A percentile compares a stretch with the other conserved stretches of the same genome.
Conservation (phyloP, 2,329 filamentous ascomycete genomes). For the Cladosporium phlei region DNA sequence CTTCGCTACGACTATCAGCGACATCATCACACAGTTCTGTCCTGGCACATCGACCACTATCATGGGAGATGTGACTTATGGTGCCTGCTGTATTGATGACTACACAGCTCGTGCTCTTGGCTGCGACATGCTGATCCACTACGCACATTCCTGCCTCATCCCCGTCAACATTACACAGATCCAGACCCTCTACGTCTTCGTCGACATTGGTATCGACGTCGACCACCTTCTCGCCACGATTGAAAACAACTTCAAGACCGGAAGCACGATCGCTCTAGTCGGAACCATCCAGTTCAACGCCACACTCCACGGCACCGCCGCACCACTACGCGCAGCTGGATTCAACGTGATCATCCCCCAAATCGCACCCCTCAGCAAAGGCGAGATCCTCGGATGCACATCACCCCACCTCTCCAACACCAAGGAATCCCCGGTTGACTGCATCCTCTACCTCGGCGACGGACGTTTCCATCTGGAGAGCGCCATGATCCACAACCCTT, state of each 20-base stretch:
- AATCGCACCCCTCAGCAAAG: conserved; percentile 85
- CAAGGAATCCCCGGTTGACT: conserved; percentile 56
- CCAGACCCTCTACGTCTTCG: conserved; percentile 95
- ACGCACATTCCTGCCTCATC: conserved; percentile 93
- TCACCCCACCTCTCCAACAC: conserved; percentile 62
- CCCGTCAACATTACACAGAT: conserved; percentile 96
- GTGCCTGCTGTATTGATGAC: conserved; percentile 97
- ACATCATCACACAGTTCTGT: conserved; percentile 93
- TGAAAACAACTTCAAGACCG: conserved; percentile 77
- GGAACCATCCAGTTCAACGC: conserved; percentile 99
- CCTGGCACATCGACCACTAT: conserved; percentile 87
- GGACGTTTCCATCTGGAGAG: conserved; percentile 94
- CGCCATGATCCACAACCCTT: conserved; percentile 97
- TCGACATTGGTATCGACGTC: conserved; percentile 94
- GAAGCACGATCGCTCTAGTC: conserved; percentile 86
- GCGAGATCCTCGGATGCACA: conserved; percentile 96
- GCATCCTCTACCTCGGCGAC: conserved; percentile 85
- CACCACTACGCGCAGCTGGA: conserved; percentile 73
- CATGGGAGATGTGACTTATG: conserved; percentile 99
- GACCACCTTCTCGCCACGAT: conserved; percentile 80
- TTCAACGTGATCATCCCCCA: conserved; percentile 85
- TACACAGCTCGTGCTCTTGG: conserved; percentile 92
- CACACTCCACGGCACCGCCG: conserved; percentile 80
- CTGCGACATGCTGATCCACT: conserved; percentile 92
- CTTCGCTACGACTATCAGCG: conserved; percentile 95